phyloP scores from a whole-genome alignment of 306 rosid species.

The Prunus salicina region DNA sequence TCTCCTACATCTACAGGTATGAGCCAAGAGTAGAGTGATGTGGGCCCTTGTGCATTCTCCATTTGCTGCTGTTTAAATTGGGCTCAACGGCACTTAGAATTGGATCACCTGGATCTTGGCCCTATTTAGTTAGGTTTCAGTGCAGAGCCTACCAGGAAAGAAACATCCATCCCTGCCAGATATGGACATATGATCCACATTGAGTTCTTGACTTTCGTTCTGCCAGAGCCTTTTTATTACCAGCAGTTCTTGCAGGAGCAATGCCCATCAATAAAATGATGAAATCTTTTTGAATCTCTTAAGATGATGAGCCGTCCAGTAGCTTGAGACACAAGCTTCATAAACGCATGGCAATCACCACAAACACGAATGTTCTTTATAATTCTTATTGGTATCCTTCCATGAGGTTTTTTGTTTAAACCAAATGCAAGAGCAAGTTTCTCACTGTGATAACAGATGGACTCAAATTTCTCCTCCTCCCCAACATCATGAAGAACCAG shows the following conservation, averaged over 20 bases:
- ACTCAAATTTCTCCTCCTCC: slow-evolving; percentile 29
- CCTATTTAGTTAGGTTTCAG: background rate
- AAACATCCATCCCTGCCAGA: too few relatives aligned
- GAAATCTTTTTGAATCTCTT: slow-evolving; percentile 31
- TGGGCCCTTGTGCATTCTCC: background rate
- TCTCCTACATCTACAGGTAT: background rate
- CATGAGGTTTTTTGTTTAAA: slow-evolving; percentile 30
- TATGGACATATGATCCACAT: background rate
- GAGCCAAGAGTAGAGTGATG: background rate
- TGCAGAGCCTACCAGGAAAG: background rate
- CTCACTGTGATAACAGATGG: slow-evolving; percentile 54
- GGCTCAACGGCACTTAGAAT: background rate
- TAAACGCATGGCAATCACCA: slow-evolving; percentile 24
- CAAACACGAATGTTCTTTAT: slow-evolving; percentile 27
- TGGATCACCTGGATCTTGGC: background rate
- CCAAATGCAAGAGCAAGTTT: slow-evolving; percentile 42
- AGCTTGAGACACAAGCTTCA: slow-evolving; percentile 22
- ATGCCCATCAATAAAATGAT: slow-evolving; percentile 19
- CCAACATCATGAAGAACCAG: slow-evolving; percentile 31
- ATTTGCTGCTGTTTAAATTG: background rate
- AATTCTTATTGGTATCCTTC: slow-evolving; percentile 47
- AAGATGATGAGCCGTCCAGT: slow-evolving; percentile 23
- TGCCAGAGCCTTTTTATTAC: background rate
- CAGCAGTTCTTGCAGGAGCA: slow-evolving; percentile 22
- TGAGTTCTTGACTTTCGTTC: background rate